Percentiles rank a stretch among this genome's conserved stretches.
Evolutionary conservation across 192 early-diverging fungal species (phyloP).

Genomic region (Podila epicladia): DNA sequence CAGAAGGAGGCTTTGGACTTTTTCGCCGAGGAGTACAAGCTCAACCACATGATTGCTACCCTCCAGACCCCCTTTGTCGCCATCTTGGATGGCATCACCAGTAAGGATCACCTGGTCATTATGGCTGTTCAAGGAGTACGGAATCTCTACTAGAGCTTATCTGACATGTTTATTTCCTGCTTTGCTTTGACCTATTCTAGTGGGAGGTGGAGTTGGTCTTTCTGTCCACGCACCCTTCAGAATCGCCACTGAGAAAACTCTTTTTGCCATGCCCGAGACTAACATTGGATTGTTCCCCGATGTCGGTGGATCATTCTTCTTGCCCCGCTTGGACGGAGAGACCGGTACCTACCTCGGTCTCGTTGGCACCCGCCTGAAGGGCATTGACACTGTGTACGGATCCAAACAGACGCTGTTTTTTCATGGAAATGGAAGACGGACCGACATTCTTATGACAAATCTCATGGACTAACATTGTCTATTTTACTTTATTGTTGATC

Average conservation of each 20-base stretch:
- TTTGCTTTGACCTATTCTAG: slow-evolving; percentile 51
- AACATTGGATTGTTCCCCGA: slow-evolving; percentile 97
- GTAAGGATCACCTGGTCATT: slow-evolving; percentile 46
- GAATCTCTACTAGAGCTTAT: not conserved
- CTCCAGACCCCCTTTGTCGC: slow-evolving; percentile 89
- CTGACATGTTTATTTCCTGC: slow-evolving; percentile 4
- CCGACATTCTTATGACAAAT: no score
- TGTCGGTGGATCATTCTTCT: slow-evolving; percentile 94
- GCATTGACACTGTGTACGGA: slow-evolving; percentile 84
- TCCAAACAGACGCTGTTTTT: not conserved
- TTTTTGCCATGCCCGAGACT: slow-evolving; percentile 99
- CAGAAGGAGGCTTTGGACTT: slow-evolving; percentile 70
- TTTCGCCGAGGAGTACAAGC: slow-evolving; percentile 91
- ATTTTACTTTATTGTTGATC: slow-evolving; percentile 9
- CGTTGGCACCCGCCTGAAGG: slow-evolving; percentile 83
- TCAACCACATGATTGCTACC: slow-evolving; percentile 94
- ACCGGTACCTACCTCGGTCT: slow-evolving; percentile 92
- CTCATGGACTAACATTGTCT: no score
- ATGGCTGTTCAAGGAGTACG: not conserved
- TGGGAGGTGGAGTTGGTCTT: slow-evolving; percentile 98
- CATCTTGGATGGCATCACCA: slow-evolving; percentile 88
- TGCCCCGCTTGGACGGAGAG: slow-evolving; percentile 95
- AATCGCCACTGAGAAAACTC: slow-evolving; percentile 93
- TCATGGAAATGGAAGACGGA: not conserved
- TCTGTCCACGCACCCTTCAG: slow-evolving; percentile 96